Evolutionary conservation across 306 rosid species (phyloP), one percentile per base, ranked within the genome.

Genomic region (Fagus sylvatica): DNA sequence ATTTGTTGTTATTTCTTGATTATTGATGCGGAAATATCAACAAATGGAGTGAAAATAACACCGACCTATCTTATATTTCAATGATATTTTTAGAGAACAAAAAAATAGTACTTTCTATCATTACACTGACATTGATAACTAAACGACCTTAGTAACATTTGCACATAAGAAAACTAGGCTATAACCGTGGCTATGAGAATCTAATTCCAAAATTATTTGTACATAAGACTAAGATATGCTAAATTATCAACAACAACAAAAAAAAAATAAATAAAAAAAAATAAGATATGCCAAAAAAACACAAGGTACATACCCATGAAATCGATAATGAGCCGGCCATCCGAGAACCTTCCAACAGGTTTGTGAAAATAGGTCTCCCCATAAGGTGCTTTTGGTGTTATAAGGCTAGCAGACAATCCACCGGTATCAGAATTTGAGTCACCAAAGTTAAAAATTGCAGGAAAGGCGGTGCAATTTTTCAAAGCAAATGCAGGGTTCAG

Each of bases 371-470:
- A 87, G 19, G 85, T 89, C 57, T 87, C 84, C n/a, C 93, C 96
- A 41, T 87, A 75, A 13, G 93, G 93, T 1, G 82, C 57, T 17
- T 78, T 0, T 3, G 5, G 12, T 19, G 53, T 7, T 13, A 0
- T 1, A 60, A 89, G 37, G 55, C 82, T n/a, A 32, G 88, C 84
- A 13, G 87, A 75, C 39, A 66, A 40, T 53, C 86, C 89, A 39
- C 91, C 91, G 0, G 91, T 86, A 6, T 90, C 95, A 0, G 89
- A 83, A 41, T 87, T 87, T 3, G 89, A 88, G 79, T 76, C 89
- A 10, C 91, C 93, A 13, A 88, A 88, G 75, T 85, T 85, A 42
- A 88, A 85, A 48, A 87, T 80, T 34, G 96, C 91, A 1, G 90
- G 87, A 78, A 87, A 87, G n/a, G n/a, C n/a, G 17, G 32, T 19